Conservation (phyloP, 2,329 filamentous ascomycete species). For the Monosporascus sp. region DNA sequence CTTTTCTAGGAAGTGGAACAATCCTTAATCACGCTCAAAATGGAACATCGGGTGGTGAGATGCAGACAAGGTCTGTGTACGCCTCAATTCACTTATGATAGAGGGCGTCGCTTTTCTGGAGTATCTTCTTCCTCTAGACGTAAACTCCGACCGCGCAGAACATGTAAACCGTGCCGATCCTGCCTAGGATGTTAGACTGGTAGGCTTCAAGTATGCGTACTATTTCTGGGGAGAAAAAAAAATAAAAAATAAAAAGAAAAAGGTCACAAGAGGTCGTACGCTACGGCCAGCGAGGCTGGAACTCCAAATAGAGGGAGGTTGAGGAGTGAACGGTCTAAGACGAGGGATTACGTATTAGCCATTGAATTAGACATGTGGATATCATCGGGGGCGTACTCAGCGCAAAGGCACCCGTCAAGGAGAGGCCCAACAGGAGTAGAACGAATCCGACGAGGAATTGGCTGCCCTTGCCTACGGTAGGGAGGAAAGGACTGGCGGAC, state of each 20-base stretch:
- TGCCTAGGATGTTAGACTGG: slow-evolving; percentile 32
- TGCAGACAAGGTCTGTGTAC: slow-evolving; percentile 22
- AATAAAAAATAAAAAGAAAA: too few species aligned
- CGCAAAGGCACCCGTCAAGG: slow-evolving; percentile 74
- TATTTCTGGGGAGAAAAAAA: too few species aligned
- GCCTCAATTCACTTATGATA: slow-evolving; percentile 36
- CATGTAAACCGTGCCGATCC: slow-evolving; percentile 94
- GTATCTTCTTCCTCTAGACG: slow-evolving; percentile 61
- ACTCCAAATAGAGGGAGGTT: slow-evolving; percentile 75
- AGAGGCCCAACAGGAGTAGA: slow-evolving; percentile 66
- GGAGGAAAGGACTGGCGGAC: slow-evolving; percentile 77
- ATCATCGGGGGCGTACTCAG: slow-evolving; percentile 58
- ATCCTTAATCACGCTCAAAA: slow-evolving; percentile 16
- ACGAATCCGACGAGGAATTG: slow-evolving; percentile 80
- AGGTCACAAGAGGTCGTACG: slow-evolving; percentile 55
- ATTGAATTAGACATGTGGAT: neutral
- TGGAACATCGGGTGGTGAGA: slow-evolving; percentile 1
- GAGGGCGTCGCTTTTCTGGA: slow-evolving; percentile 30
- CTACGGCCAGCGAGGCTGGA: slow-evolving; percentile 83
- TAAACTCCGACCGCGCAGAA: slow-evolving; percentile 99
- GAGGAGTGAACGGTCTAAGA: slow-evolving; percentile 70
- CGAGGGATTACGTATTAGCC: slow-evolving; percentile 10
- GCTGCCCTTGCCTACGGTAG: slow-evolving; percentile 71
- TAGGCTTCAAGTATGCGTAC: slow-evolving; percentile 5
- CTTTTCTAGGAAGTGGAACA: slow-evolving; percentile 2